Base-by-base conservation (phyloP, 768 basidiomycete species). In the Chalciporus piperatus region DNA sequence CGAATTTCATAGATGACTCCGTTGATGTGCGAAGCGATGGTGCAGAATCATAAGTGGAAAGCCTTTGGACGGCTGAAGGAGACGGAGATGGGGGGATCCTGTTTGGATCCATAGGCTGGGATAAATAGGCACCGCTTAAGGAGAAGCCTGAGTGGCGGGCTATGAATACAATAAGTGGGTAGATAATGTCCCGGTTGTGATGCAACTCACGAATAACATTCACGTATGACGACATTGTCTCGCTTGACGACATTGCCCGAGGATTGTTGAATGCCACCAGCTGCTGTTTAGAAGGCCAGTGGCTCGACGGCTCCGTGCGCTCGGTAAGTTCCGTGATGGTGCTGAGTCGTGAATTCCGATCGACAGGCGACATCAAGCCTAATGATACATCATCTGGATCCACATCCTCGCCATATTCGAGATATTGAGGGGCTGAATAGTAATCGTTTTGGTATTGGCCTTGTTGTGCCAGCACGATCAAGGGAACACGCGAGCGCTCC, bases 281-380 rank as follows among this genome's bases (percentile, higher is more conserved):
- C 37, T 73, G 72, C 46, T 72, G 73, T 37, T 69, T 69, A 25
- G 75, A 71, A 25, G 74, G 73, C 73, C 77, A 77, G 38, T 72
- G 70, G 14, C 76, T 74, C 13, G 81, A 79, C 32, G 75, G 71
- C 55, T 83, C 85, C 32, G 86, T 83, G 30, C 75, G 74, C 62
- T 89, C 87, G 14, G 85, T 84, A 41, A 66, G 70, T 68, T 90
- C 87, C 20, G 79, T 75, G 52, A 90, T 90, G 4, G 83, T 85
- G 52, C 80, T 85, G 52, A 88, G 69, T 48, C 71, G 73, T 28
- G 72, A 68, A 46, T 58, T 46, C 14, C 56, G 67, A 57, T 62
- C 57, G 9, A 20, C 45, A 25, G 65, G 63, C 37, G 63, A 60
- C 65, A 58, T 60, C 12, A 70, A 66, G 40, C 71, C 71, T 47